Evolutionary conservation across 768 basidiomycete genomes (phyloP).

Genomic region (Collybiopsis confluens): DNA sequence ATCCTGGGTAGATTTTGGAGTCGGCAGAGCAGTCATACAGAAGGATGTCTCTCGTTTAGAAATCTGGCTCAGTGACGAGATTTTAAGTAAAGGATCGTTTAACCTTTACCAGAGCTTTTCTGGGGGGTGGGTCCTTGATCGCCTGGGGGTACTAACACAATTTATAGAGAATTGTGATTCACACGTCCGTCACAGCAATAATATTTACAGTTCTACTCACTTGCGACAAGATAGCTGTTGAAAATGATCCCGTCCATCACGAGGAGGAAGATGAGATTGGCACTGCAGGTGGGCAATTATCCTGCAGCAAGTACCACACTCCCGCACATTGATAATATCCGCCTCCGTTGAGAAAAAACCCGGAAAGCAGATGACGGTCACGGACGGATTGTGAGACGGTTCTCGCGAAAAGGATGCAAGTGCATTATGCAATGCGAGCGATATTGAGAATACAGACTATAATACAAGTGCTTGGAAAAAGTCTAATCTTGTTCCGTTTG

Average conservation of each 20-base stretch:
- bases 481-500: constrained; percentile 5
- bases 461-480: neutral
- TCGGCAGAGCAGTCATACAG: constrained; percentile 14
- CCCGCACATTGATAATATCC: constrained; percentile 97
- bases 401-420: no score
- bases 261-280: constrained; percentile 5
- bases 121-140: no score
- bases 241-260: no score
- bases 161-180: no score
- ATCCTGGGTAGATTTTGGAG: constrained; percentile 10
- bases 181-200: no score
- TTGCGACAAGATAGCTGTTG: no score
- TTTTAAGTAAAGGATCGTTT: constrained; percentile 21
- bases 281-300: constrained; percentile 11
- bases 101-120: no score
- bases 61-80: constrained; percentile 58
- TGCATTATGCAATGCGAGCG: no score
- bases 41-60: constrained; percentile 53
- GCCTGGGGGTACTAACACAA: constrained; percentile 17
- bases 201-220: no score
- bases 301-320: constrained; percentile 94
- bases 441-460: no score
- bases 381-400: no score
- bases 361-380: no score
- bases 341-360: constrained; percentile 97